Evolutionary conservation across 169 alveolate genomes (phyloP), one percentile per base, ranked within the genome.

Genomic region (Plasmodium cynomolgi): DNA sequence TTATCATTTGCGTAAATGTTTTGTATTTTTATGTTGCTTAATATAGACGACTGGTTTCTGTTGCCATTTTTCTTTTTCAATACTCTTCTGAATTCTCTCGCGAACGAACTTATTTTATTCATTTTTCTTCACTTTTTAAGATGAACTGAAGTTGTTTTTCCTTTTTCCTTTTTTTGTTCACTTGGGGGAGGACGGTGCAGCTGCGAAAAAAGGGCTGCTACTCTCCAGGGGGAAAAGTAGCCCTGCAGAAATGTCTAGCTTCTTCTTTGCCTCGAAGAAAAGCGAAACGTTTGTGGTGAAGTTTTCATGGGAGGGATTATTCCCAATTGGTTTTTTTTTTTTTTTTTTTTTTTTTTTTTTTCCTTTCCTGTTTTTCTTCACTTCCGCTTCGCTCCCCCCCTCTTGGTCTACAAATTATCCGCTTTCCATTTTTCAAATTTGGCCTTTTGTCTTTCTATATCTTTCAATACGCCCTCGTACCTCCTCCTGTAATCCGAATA

Each of bases 401-500:
- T 62, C 6, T 74, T 26, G 37, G 23, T n/a, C 81, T 86, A 90
- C 82, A 90, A 90, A 90, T 90, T 62, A 17, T 90, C 91, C 34
- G 83, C 74, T 80, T 80, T 90, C 94, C 94, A 90, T 90, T 90
- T 90, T 81, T 90, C 71, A 71, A 90, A 39, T 74, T 90, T 90
- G 44, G 41, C 74, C 74, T 90, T 90, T 90, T 90, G 94, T 80
- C 94, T 90, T 90, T 90, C 94, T 90, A 90, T 80, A 74, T 90
- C 94, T n/a, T 81, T 90, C 73, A 90, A 90, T 39, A 90, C 94
- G 47, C 94, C 94, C 26, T 79, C 94, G 74, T 90, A 90, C 82
- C 94, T 90, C 56, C 84, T 80, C 56, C 34, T 34, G 82, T 90
- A 90, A 81, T 90, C 94, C 37, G 75, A 81, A 9, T 90, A 39